phyloP scores from a whole-genome alignment of 148 eudicot species.

The Vaccinium macrocarpon region DNA sequence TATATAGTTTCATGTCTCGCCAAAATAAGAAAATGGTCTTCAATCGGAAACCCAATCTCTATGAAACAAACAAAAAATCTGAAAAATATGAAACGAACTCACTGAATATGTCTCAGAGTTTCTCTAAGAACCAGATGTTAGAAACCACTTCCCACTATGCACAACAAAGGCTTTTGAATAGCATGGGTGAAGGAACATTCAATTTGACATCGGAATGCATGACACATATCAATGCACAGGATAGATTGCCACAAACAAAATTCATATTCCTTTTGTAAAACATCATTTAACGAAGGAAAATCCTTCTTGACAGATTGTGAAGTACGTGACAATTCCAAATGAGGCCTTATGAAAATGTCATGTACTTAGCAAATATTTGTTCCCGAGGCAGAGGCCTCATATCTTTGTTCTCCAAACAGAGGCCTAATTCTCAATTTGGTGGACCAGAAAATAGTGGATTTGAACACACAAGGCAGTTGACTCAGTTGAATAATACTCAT shows the following conservation, averaged over 20 bases:
- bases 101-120: background rate
- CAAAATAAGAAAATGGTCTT: no score
- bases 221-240: no score
- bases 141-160: background rate
- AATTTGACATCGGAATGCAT: no score
- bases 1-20: background rate
- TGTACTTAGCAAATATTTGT: no score
- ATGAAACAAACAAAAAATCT: no score
- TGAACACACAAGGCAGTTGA: background rate
- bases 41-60: no score
- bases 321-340: background rate
- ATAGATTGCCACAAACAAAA: no score
- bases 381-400: background rate
- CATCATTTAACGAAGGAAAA: background rate
- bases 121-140: background rate
- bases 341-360: no score
- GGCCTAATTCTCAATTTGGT: background rate
- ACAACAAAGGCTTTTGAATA: background rate
- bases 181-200: background rate
- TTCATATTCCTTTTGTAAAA: no score
- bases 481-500: background rate
- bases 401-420: background rate
- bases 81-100: no score
- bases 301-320: background rate
- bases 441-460: background rate